A percentile compares a stretch with the other conserved stretches of the same genome.
Conservation (phyloP, 768 basidiomycete genomes). For the Pleurotus sapidus region DNA sequence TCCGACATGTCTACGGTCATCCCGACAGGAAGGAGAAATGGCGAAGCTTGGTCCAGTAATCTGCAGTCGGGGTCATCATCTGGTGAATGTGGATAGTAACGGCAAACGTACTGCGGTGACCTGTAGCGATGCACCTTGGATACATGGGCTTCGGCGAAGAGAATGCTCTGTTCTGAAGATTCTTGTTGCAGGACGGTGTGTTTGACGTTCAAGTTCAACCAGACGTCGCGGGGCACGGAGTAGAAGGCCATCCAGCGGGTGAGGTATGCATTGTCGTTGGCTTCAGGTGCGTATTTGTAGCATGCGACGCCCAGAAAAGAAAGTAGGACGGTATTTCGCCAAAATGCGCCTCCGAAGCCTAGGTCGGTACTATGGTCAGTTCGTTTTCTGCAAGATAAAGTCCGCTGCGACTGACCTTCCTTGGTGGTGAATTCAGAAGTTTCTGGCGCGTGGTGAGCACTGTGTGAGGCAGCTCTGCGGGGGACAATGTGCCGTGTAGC, state of each 20-base stretch:
- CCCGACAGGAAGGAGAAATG: conserved; percentile 61
- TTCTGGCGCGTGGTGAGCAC: conserved; percentile 38
- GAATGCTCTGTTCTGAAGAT: conserved; percentile 36
- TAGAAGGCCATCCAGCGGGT: conserved; percentile 67
- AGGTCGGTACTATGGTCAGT: not conserved
- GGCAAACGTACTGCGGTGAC: conserved; percentile 70
- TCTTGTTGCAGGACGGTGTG: conserved; percentile 49
- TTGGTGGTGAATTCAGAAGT: conserved; percentile 40
- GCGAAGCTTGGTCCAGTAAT: conserved; percentile 55
- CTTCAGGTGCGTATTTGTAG: conserved; percentile 69
- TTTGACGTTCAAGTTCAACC: conserved; percentile 53
- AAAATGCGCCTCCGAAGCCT: conserved; percentile 68
- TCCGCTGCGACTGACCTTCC: conserved; percentile 50
- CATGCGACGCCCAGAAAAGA: conserved; percentile 48
- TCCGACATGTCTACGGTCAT: conserved; percentile 21
- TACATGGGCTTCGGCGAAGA: conserved; percentile 42
- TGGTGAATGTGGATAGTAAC: conserved; percentile 1
- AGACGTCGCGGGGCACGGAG: conserved; percentile 48
- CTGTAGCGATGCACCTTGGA: conserved; percentile 59
- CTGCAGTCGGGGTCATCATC: conserved; percentile 28
- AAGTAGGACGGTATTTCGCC: conserved; percentile 60
- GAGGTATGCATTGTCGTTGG: conserved; percentile 57
- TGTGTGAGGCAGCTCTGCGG: conserved; percentile 31
- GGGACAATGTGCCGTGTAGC: conserved; percentile 29
- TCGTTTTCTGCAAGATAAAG: not conserved